These are phyloP conservation scores for Sporisorium graminicola DNA, from an alignment of 1,284 basidiomycete genomes.

Conservation along the genomic window DNA sequence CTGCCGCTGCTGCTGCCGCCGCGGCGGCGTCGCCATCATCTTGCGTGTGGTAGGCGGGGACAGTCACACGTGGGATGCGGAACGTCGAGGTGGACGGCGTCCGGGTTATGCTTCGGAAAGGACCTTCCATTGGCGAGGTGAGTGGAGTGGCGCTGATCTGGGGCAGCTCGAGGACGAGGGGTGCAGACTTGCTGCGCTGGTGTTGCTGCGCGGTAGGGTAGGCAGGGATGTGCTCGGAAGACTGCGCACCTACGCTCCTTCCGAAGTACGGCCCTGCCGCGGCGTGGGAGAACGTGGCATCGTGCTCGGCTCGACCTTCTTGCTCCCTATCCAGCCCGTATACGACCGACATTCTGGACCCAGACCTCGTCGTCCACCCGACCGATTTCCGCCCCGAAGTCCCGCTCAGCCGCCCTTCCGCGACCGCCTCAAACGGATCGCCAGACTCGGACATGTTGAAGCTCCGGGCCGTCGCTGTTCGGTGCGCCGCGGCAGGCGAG, in stretches of 20 bases:
- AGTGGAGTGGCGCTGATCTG: neutral
- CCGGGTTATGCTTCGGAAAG: neutral
- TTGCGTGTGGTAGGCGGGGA: constrained; percentile 13
- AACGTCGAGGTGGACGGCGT: constrained; percentile 14
- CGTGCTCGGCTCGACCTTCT: neutral
- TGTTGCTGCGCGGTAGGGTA: constrained; percentile 4
- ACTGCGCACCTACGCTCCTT: neutral
- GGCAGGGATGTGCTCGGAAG: constrained; percentile 4
- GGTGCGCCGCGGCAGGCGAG: too few species aligned
- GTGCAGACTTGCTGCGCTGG: constrained; percentile 2
- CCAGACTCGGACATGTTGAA: neutral
- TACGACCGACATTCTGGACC: neutral
- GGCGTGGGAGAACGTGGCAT: neutral
- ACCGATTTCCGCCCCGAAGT: constrained; percentile 6
- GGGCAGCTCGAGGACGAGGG: neutral
- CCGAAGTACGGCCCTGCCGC: neutral
- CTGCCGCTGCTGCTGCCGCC: neutral
- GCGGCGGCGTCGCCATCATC: neutral
- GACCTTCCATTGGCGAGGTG: neutral
- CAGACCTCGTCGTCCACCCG: neutral
- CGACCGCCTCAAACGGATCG: constrained; percentile 8
- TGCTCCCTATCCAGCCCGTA: neutral
- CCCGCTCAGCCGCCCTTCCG: constrained; percentile 2
- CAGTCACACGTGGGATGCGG: constrained; percentile 26
- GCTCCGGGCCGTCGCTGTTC: too few species aligned